Percentiles rank a stretch among this genome's conserved stretches.
These are phyloP conservation scores for Penicillium corylophilum DNA, from an alignment of 2,329 filamentous ascomycete species.

Conservation along the genomic window DNA sequence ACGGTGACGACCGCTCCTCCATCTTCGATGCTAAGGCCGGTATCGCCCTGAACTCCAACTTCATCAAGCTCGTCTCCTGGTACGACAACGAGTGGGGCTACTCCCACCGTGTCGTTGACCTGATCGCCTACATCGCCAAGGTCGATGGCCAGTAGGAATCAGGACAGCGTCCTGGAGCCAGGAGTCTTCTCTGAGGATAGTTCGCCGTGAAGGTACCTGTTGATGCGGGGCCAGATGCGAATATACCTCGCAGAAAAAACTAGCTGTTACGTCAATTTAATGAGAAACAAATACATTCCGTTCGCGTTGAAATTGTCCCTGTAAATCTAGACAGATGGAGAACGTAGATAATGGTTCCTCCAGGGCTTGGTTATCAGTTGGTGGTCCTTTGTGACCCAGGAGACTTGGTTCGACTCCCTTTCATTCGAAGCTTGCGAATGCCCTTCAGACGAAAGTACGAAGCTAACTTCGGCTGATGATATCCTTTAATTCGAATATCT, in stretches of 20 bases:
- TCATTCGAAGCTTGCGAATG: too few relatives aligned
- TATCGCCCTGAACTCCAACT: conserved; percentile 97
- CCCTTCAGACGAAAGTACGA: neutral
- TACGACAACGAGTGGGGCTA: conserved; percentile 99
- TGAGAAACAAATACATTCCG: conserved; percentile 24
- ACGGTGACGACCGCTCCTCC: conserved; percentile 88
- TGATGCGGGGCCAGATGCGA: neutral
- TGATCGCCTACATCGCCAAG: conserved; percentile 74
- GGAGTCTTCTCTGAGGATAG: conserved; percentile 36
- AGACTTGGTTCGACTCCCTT: too few relatives aligned
- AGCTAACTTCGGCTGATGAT: too few relatives aligned
- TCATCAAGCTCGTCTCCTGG: conserved; percentile 97
- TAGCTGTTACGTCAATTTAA: conserved; percentile 26
- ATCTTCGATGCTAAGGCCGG: conserved; percentile 99
- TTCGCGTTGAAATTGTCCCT: conserved; percentile 11
- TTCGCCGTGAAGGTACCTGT: conserved; percentile 7
- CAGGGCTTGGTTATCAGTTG: neutral
- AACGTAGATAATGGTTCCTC: neutral
- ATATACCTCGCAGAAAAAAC: conserved; percentile 17
- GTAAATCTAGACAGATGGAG: neutral
- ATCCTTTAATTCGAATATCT: too few relatives aligned
- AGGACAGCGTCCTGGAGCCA: conserved; percentile 32
- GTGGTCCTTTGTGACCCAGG: neutral
- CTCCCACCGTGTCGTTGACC: conserved; percentile 90
- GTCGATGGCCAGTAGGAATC: conserved; percentile 58